phyloP scores from a whole-genome alignment of 257 asterid species.

The Plectranthus barbatus region DNA sequence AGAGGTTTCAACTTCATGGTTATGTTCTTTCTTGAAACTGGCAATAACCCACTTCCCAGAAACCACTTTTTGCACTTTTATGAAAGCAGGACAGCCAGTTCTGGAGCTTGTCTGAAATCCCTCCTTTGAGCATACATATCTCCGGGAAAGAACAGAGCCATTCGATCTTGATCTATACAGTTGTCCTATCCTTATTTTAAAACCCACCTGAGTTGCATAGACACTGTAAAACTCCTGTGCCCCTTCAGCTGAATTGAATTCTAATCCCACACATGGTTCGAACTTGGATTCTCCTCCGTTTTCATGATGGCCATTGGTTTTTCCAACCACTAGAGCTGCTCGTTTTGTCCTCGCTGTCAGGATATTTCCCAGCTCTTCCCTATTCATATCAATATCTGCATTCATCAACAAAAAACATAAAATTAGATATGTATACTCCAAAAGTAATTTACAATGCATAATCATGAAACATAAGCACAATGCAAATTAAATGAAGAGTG shows the following conservation, averaged over 20 bases:
- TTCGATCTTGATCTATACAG: constrained; percentile 80
- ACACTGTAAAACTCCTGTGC: constrained; percentile 78
- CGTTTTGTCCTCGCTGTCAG: constrained; percentile 64
- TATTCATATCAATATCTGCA: constrained; percentile 66
- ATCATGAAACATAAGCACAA: neutral
- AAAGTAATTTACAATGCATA: neutral
- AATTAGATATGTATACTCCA: neutral
- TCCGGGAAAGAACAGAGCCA: constrained; percentile 76
- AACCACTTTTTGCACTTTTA: constrained; percentile 71
- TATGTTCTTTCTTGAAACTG: constrained; percentile 79
- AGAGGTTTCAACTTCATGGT: constrained; percentile 62
- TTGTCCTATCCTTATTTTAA: constrained; percentile 87
- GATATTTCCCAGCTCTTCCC: constrained; percentile 45
- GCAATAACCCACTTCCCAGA: constrained; percentile 91
- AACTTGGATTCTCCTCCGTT: constrained; percentile 48
- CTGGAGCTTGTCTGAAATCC: constrained; percentile 84
- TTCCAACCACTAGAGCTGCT: constrained; percentile 29
- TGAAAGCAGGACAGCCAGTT: constrained; percentile 92
- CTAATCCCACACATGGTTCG: constrained; percentile 76
- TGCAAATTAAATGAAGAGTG: neutral
- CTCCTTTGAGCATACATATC: constrained; percentile 87
- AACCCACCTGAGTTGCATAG: constrained; percentile 71
- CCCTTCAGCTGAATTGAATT: constrained; percentile 79
- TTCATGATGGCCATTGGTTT: constrained; percentile 37
- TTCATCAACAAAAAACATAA: neutral